phyloP scores from a whole-genome alignment of 1,284 basidiomycete genomes.

The Cutaneotrichosporon cyanovorans region DNA sequence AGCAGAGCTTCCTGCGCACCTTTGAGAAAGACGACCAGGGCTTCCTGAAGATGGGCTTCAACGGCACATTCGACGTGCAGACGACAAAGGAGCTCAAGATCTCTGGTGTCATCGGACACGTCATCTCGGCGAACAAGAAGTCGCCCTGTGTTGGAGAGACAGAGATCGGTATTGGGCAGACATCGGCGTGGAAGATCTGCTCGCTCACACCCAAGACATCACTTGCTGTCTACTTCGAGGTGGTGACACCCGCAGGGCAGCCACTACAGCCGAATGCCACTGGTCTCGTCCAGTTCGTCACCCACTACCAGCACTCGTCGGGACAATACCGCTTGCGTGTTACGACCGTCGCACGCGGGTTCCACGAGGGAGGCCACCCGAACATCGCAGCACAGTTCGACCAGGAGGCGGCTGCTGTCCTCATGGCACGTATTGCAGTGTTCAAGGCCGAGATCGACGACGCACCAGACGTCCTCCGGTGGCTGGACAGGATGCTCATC shows the following conservation, averaged over 20 bases:
- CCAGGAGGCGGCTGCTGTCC: constrained; percentile 94
- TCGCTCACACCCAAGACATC: constrained; percentile 81
- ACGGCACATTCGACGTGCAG: constrained; percentile 96
- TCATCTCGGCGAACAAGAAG: constrained; percentile 95
- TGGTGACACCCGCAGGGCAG: constrained; percentile 96
- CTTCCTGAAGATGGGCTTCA: constrained; percentile 94
- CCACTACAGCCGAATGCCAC: constrained; percentile 83
- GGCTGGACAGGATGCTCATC: constrained; percentile 98
- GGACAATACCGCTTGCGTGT: constrained; percentile 91
- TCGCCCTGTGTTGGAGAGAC: constrained; percentile 96
- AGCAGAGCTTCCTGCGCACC: constrained; percentile 90
- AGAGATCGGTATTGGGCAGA: constrained; percentile 97
- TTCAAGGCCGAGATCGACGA: constrained; percentile 99
- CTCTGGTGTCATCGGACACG: constrained; percentile 94
- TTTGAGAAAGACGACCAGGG: constrained; percentile 94
- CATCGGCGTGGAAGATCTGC: constrained; percentile 98
- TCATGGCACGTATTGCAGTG: constrained; percentile 98
- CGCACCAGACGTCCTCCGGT: constrained; percentile 89
- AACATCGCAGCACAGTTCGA: constrained; percentile 92
- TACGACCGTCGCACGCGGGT: constrained; percentile 92
- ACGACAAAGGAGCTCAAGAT: constrained; percentile 99
- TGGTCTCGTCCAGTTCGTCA: constrained; percentile 96
- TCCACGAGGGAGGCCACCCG: constrained; percentile 92
- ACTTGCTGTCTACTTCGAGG: constrained; percentile 94
- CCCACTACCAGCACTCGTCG: constrained; percentile 95